Evolutionary conservation across 768 basidiomycete species (phyloP).

Genomic region (Rhizopogon rudus): DNA sequence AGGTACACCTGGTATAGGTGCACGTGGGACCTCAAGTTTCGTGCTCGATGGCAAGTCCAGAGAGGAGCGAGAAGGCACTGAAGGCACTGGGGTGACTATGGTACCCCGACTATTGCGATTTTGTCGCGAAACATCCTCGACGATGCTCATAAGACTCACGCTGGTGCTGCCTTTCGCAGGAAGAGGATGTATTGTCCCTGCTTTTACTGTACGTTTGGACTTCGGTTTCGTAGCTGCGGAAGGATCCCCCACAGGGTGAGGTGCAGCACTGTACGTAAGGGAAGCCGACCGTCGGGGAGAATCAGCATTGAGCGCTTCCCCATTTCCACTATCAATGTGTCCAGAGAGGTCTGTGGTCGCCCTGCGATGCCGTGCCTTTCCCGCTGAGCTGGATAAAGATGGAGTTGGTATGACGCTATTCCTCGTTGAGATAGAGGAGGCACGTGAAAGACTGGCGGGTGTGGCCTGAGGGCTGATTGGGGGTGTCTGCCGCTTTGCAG

Average conservation of each 20-base stretch:
- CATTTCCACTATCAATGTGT: not conserved
- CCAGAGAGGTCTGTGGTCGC: constrained; percentile 6
- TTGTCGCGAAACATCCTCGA: constrained; percentile 51
- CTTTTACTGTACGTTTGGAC: constrained; percentile 5
- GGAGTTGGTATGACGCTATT: not conserved
- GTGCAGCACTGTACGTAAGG: not conserved
- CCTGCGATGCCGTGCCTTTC: not conserved
- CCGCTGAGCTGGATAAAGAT: not conserved
- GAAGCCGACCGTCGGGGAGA: constrained; percentile 1
- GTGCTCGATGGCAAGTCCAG: not conserved
- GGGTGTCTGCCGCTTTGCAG: not conserved
- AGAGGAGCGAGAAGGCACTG: not conserved
- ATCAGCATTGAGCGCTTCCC: not conserved
- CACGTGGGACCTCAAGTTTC: constrained; percentile 3
- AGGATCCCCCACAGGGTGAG: not conserved
- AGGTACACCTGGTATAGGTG: constrained; percentile 2
- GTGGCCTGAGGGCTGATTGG: not conserved
- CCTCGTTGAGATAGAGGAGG: constrained; percentile 5
- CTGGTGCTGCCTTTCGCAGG: constrained; percentile 13
- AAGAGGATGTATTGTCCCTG: not conserved
- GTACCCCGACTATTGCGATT: constrained; percentile 25
- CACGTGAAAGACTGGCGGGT: not conserved
- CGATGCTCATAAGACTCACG: constrained; percentile 60
- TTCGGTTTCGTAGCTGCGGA: not conserved
- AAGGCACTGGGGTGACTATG: not conserved